Percentiles rank a stretch among this genome's conserved stretches.
Conservation (phyloP, 306 rosid species). For the Elaeagnus macrophylla region DNA sequence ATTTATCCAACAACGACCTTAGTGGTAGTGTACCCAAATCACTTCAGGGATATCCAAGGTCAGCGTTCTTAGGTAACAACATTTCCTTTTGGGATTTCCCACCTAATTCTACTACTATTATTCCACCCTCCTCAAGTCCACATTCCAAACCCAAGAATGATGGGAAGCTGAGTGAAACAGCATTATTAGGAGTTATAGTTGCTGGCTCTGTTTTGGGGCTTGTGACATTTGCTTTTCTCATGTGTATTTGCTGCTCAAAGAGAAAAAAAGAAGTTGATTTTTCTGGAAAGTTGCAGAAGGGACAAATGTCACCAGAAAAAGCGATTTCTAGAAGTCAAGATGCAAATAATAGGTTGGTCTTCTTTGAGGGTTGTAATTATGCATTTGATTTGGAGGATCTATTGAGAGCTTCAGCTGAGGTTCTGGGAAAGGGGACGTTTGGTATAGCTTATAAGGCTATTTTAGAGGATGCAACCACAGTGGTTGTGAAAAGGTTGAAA, state of each 20-base stretch:
- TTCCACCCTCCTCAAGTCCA: slow-evolving; percentile 24
- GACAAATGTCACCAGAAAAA: slow-evolving; percentile 76
- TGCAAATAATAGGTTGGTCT: slow-evolving; percentile 57
- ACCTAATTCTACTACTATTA: slow-evolving; percentile 31
- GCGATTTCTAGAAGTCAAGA: slow-evolving; percentile 59
- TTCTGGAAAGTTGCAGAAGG: slow-evolving; percentile 54
- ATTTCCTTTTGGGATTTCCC: slow-evolving; percentile 27
- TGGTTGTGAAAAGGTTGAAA: slow-evolving; percentile 82
- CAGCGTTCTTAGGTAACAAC: slow-evolving; percentile 55
- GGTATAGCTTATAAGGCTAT: slow-evolving; percentile 78
- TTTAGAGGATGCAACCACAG: slow-evolving; percentile 65
- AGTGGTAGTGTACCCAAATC: slow-evolving; percentile 57
- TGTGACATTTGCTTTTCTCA: slow-evolving; percentile 37
- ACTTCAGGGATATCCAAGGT: slow-evolving; percentile 48
- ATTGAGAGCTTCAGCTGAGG: slow-evolving; percentile 90
- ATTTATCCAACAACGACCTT: slow-evolving; percentile 46
- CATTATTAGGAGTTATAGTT: slow-evolving; percentile 40
- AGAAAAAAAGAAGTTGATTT: slow-evolving; percentile 30
- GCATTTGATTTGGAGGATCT: slow-evolving; percentile 93
- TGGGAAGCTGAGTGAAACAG: slow-evolving; percentile 46
- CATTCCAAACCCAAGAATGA: slow-evolving; percentile 23
- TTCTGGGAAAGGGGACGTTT: slow-evolving; percentile 81
- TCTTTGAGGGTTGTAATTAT: slow-evolving; percentile 73
- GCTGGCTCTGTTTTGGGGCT: slow-evolving; percentile 49
- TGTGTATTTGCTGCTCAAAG: slow-evolving; percentile 47